These are phyloP conservation scores for Herpetospermum pedunculosum DNA, from an alignment of 306 rosid genomes.

Conservation along the genomic window DNA sequence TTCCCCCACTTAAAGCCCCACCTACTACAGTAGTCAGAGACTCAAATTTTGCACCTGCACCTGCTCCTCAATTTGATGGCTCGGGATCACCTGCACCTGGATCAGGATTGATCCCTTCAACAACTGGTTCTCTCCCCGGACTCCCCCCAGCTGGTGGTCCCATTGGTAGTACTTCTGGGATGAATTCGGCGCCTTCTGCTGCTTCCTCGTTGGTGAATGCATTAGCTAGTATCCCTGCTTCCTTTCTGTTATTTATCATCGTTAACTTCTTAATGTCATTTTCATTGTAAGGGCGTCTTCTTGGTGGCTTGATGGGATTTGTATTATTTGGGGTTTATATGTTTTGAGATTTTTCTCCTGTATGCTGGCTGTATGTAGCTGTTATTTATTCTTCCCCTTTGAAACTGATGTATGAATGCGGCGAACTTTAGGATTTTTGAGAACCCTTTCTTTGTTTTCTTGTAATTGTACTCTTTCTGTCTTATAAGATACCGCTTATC, in stretches of 20 bases:
- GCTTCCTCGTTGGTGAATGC: constrained; percentile 54
- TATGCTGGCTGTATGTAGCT: background rate
- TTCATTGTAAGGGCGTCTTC: constrained; percentile 23
- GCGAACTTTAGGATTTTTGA: background rate
- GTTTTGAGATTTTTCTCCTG: background rate
- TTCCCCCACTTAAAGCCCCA: constrained; percentile 73
- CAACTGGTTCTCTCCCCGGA: constrained; percentile 37
- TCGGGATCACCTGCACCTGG: constrained; percentile 28
- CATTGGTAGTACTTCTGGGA: constrained; percentile 27
- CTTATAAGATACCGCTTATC: background rate
- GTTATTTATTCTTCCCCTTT: background rate
- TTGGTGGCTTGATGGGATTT: background rate
- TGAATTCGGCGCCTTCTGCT: constrained; percentile 15
- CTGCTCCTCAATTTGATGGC: constrained; percentile 52
- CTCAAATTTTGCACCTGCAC: constrained; percentile 49
- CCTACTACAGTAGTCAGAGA: constrained; percentile 51
- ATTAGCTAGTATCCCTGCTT: constrained; percentile 25
- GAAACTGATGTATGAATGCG: background rate
- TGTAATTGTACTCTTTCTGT: background rate
- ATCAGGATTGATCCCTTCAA: constrained; percentile 40
- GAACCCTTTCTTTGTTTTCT: background rate
- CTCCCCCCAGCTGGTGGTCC: constrained; percentile 62
- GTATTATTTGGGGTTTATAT: background rate
- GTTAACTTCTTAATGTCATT: constrained; percentile 27
- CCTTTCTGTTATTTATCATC: constrained; percentile 26